Percentiles rank a stretch among this genome's conserved stretches.
These are phyloP conservation scores for Sugiyamaella qingdaonensis DNA, from an alignment of 805 yeast species.

Conservation along the genomic window DNA sequence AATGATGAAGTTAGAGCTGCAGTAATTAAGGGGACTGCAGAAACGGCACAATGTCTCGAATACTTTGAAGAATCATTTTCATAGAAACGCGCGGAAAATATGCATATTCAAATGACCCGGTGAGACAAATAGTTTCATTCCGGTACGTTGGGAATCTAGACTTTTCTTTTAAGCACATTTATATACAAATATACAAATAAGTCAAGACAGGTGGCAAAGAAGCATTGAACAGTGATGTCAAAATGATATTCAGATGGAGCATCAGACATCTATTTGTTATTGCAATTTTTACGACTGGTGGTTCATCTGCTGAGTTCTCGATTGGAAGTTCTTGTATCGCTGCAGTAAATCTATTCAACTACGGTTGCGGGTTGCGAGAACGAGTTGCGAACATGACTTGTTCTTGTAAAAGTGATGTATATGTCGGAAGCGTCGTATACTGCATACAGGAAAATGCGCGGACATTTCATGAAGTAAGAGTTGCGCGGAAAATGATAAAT, in stretches of 20 bases:
- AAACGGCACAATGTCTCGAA: slow-evolving; percentile 23
- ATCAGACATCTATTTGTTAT: neutral
- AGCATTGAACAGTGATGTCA: too few relatives aligned
- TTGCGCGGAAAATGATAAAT: neutral
- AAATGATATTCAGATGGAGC: too few relatives aligned
- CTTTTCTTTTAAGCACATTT: too few relatives aligned
- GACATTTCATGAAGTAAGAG: neutral
- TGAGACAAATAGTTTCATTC: too few relatives aligned
- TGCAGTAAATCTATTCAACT: slow-evolving; percentile 7
- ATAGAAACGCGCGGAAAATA: slow-evolving; percentile 23
- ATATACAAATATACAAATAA: too few relatives aligned
- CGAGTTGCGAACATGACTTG: slow-evolving; percentile 7
- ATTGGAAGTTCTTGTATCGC: slow-evolving; percentile 13
- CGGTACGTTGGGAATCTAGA: too few relatives aligned
- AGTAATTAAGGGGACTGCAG: slow-evolving; percentile 25
- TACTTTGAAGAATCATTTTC: slow-evolving; percentile 36
- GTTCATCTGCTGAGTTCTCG: neutral
- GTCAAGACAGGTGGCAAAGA: too few relatives aligned
- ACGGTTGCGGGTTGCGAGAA: slow-evolving; percentile 6
- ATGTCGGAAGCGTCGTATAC: slow-evolving; percentile 7
- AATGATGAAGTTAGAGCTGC: slow-evolving; percentile 51
- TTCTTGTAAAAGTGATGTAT: slow-evolving; percentile 9
- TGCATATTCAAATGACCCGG: neutral
- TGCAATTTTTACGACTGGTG: neutral
- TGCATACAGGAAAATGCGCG: slow-evolving; percentile 10